A percentile compares a stretch with the other conserved stretches of the same genome.
Conservation (phyloP, 1,139 yeast species). For the Suhomyces choctaworum region DNA sequence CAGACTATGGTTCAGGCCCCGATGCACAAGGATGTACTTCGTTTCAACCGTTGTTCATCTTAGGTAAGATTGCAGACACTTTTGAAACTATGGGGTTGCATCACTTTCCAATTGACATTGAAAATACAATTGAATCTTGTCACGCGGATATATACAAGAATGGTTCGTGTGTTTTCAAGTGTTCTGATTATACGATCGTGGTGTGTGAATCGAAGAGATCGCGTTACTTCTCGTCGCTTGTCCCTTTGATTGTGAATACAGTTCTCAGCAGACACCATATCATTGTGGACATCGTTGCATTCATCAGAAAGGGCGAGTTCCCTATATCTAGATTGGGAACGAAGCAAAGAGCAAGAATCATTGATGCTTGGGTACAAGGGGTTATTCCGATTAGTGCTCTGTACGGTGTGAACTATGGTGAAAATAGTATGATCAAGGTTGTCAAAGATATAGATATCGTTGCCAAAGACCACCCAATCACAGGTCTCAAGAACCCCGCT, state of each 20-base stretch:
- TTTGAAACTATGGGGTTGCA: constrained; percentile 90
- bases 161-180: constrained; percentile 74
- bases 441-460: constrained; percentile 52
- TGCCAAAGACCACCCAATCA: constrained; percentile 43
- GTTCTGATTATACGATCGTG: constrained; percentile 79
- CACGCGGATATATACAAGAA: constrained; percentile 59
- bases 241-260: constrained; percentile 79
- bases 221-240: constrained; percentile 66
- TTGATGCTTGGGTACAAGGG: constrained; percentile 57
- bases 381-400: constrained; percentile 45
- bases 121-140: constrained; percentile 66
- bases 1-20: constrained; percentile 41
- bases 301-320: constrained; percentile 63
- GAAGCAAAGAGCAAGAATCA: constrained; percentile 71
- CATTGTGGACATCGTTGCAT: constrained; percentile 82
- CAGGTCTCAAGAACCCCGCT: constrained; percentile 48
- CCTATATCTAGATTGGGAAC: constrained; percentile 73
- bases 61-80: constrained; percentile 85
- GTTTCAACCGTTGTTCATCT: constrained; percentile 78
- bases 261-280: constrained; percentile 81
- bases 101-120: constrained; percentile 87
- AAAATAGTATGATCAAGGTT: constrained; percentile 55
- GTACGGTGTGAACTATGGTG: constrained; percentile 65
- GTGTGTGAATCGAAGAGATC: constrained; percentile 65
- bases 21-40: constrained; percentile 25